Evolutionary conservation across 768 basidiomycete species (phyloP).

Genomic region (Suillus variegatus): DNA sequence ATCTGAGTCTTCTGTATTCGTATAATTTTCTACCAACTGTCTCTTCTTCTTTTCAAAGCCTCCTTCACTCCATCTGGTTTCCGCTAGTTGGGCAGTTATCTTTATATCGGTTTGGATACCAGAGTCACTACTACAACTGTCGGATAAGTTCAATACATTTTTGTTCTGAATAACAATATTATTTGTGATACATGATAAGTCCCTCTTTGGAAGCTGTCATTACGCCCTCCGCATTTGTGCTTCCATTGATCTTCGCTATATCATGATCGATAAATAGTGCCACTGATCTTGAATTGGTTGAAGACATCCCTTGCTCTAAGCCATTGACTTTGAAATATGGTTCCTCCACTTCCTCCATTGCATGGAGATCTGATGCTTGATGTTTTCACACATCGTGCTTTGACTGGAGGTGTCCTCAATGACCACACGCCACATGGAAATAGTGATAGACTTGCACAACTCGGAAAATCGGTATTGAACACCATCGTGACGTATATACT

Average conservation of each 20-base stretch:
- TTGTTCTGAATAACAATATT: neutral
- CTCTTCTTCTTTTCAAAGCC: neutral
- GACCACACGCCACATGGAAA: constrained; percentile 37
- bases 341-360: constrained; percentile 55
- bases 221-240: neutral
- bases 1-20: neutral
- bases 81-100: neutral
- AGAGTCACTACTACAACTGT: neutral
- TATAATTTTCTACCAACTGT: neutral
- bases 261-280: neutral
- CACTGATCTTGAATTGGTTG: neutral
- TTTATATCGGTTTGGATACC: neutral
- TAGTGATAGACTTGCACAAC: constrained; percentile 53
- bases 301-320: neutral
- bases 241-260: neutral
- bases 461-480: constrained; percentile 55
- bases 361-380: constrained; percentile 60
- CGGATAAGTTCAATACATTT: neutral
- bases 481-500: constrained; percentile 52
- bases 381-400: constrained; percentile 52
- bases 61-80: neutral
- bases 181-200: neutral
- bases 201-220: constrained; percentile 3
- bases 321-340: neutral
- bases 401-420: neutral